Conservation (phyloP, 768 basidiomycete species). For the Mycena polygramma region DNA sequence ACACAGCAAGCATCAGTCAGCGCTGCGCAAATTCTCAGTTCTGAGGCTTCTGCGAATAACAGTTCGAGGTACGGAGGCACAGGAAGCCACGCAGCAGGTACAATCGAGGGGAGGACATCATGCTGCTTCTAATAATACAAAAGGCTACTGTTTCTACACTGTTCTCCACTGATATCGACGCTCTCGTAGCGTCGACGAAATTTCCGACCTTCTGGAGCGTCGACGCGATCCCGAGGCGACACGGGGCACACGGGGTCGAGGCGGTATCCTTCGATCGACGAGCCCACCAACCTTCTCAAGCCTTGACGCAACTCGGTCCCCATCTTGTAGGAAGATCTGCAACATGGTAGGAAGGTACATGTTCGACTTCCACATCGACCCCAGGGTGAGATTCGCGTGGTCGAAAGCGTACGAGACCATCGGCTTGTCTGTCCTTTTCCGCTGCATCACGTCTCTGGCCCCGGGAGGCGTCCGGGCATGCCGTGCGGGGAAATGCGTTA, state of each 20-base stretch:
- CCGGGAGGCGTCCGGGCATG: neutral
- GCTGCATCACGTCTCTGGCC: neutral
- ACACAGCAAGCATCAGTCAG: too few relatives aligned
- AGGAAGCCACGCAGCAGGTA: too few relatives aligned
- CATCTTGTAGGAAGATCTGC: neutral
- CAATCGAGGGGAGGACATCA: too few relatives aligned
- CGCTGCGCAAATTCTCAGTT: too few relatives aligned
- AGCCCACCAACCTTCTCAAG: neutral
- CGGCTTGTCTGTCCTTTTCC: neutral
- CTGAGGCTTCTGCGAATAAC: too few relatives aligned
- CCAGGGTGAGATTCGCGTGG: constrained; percentile 14
- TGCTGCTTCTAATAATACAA: too few relatives aligned
- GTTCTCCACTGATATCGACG: too few relatives aligned
- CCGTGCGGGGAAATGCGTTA: constrained; percentile 1
- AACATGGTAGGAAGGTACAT: constrained; percentile 7
- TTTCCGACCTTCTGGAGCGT: neutral
- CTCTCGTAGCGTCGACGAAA: neutral
- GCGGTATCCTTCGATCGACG: too few relatives aligned
- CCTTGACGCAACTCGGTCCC: neutral
- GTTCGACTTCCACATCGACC: constrained; percentile 21
- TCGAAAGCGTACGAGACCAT: constrained; percentile 19
- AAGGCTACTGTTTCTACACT: too few relatives aligned
- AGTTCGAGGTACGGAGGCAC: too few relatives aligned
- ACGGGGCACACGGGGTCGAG: too few relatives aligned
- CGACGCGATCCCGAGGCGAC: too few relatives aligned